phyloP scores from a whole-genome alignment of 2,329 filamentous ascomycete genomes.

The Venturia nashicola region DNA sequence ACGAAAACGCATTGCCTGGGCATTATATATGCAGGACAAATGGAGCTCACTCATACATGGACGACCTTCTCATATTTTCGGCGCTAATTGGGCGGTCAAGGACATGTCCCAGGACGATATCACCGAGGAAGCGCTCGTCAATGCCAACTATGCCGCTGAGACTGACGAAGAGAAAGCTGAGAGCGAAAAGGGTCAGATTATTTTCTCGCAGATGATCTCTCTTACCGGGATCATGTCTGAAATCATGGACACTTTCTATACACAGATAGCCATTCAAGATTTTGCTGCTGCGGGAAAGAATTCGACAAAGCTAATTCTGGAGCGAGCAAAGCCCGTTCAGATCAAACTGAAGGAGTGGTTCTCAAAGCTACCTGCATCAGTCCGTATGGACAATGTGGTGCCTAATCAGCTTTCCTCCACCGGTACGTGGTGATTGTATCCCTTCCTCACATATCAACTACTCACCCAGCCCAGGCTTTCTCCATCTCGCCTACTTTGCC shows the following conservation, averaged over 20 bases:
- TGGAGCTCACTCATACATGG: constrained; percentile 82
- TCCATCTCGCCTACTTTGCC: constrained; percentile 87
- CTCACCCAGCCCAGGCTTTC: constrained; percentile 36
- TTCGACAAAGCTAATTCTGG: constrained; percentile 60
- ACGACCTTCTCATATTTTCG: constrained; percentile 64
- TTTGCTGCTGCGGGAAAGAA: constrained; percentile 54
- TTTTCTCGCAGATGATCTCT: constrained; percentile 66
- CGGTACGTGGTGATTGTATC: constrained; percentile 16
- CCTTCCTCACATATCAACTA: neutral
- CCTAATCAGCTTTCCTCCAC: constrained; percentile 31
- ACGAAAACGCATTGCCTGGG: constrained; percentile 79
- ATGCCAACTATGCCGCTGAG: constrained; percentile 17
- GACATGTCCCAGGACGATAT: constrained; percentile 56
- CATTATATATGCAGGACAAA: constrained; percentile 87
- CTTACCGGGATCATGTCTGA: constrained; percentile 66
- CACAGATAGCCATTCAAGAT: constrained; percentile 59
- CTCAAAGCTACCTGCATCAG: constrained; percentile 47
- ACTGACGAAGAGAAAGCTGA: constrained; percentile 48
- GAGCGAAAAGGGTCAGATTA: constrained; percentile 52
- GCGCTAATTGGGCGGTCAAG: constrained; percentile 65
- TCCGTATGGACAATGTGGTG: constrained; percentile 50
- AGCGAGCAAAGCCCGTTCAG: constrained; percentile 69
- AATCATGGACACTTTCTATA: constrained; percentile 75
- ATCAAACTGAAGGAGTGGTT: constrained; percentile 78
- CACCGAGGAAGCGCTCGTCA: constrained; percentile 53